These are phyloP conservation scores for Phytophthora foliorum DNA, from an alignment of 352 stramenopile genomes.

Conservation along the genomic window DNA sequence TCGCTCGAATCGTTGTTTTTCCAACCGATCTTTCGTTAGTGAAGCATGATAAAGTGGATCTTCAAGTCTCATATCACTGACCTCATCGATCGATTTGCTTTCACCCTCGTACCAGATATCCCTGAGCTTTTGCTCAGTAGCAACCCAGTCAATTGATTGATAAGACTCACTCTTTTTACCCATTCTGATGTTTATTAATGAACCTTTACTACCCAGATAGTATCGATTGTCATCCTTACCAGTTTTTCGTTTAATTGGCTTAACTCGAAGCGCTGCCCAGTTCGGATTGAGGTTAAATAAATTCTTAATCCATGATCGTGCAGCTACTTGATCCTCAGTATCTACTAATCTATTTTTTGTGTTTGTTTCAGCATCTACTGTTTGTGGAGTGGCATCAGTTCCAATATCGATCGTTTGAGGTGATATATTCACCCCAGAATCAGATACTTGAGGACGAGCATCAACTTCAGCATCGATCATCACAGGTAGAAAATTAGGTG, in stretches of 20 bases:
- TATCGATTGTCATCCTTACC: conserved; percentile 13
- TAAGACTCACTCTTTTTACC: conserved; percentile 3
- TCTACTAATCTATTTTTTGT: neutral
- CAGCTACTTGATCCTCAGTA: neutral
- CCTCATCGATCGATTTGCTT: neutral
- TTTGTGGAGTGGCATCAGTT: no score
- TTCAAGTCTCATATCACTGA: conserved; percentile 4
- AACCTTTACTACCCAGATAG: neutral
- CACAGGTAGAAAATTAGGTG: neutral
- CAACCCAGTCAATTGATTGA: conserved; percentile 19
- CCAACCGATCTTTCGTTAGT: conserved; percentile 1
- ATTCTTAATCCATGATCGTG: neutral
- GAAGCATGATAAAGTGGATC: conserved; percentile 12
- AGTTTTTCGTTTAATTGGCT: conserved; percentile 5
- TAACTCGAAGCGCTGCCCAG: conserved; percentile 1
- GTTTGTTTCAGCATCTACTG: no score
- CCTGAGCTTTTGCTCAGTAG: conserved; percentile 9
- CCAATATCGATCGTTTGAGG: no score
- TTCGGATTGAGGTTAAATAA: neutral
- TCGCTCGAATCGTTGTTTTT: neutral
- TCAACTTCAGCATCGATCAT: no score
- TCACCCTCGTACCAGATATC: conserved; percentile 18
- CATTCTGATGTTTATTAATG: neutral
- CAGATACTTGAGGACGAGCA: no score
- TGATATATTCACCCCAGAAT: no score